Evolutionary conservation across 306 rosid genomes (phyloP).

Genomic region (Vicia faba): DNA sequence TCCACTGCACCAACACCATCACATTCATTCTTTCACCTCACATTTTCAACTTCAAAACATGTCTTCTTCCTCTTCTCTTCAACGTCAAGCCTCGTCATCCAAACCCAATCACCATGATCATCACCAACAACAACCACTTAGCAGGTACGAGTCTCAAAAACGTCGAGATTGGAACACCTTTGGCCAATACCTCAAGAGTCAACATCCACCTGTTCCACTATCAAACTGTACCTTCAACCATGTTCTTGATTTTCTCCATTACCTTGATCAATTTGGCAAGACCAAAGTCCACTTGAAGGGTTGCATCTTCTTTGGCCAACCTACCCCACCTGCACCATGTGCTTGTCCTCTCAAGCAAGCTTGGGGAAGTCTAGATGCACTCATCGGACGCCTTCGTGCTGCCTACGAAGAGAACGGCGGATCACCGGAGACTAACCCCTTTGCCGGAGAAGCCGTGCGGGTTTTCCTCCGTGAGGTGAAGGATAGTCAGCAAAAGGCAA

Average conservation of each 20-base stretch:
- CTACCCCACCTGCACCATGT: slow-evolving; percentile 88
- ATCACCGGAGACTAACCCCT: slow-evolving; percentile 69
- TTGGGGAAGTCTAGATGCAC: slow-evolving; percentile 95
- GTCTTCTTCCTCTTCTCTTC: slow-evolving; percentile 37
- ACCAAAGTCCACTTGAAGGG: slow-evolving; percentile 82
- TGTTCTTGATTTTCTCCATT: slow-evolving; percentile 79
- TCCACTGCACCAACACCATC: slow-evolving; percentile 49
- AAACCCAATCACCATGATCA: slow-evolving; percentile 16
- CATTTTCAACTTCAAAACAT: not conserved
- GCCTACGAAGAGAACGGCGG: slow-evolving; percentile 95
- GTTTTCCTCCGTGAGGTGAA: slow-evolving; percentile 81
- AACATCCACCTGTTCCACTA: slow-evolving; percentile 63
- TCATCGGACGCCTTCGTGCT: slow-evolving; percentile 84
- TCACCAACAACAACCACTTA: slow-evolving; percentile 43
- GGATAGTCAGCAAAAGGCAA: slow-evolving; percentile 78
- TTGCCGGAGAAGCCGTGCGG: slow-evolving; percentile 73
- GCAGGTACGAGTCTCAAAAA: slow-evolving; percentile 88
- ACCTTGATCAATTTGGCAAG: slow-evolving; percentile 94
- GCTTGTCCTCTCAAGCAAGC: slow-evolving; percentile 89
- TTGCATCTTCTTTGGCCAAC: slow-evolving; percentile 87
- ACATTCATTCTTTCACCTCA: slow-evolving; percentile 39
- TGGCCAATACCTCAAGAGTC: slow-evolving; percentile 74
- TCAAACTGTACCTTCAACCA: slow-evolving; percentile 79
- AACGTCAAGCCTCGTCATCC: slow-evolving; percentile 33
- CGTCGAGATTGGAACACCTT: slow-evolving; percentile 90